Percentiles rank a stretch among this genome's conserved stretches.
Evolutionary conservation across 495 filamentous ascomycete genomes (phyloP).

Genomic region (Penicillium verhagenii): DNA sequence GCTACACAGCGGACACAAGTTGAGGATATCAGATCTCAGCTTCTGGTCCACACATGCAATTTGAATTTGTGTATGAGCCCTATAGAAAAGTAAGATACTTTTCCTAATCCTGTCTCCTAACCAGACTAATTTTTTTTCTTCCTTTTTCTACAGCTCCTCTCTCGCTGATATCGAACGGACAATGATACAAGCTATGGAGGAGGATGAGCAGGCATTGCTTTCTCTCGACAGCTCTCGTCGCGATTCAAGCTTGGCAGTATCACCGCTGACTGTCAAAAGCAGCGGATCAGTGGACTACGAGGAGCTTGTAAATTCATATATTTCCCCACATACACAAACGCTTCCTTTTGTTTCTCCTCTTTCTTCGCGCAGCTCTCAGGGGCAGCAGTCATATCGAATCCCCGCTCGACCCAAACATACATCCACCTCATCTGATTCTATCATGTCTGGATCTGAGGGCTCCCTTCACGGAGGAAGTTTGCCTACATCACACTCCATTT

Average conservation of each 20-base stretch:
- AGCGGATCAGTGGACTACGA: slow-evolving; percentile 2
- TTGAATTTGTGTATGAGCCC: slow-evolving; percentile 38
- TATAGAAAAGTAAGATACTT: slow-evolving; percentile 33
- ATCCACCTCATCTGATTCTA: slow-evolving; percentile 23
- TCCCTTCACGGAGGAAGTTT: slow-evolving; percentile 8
- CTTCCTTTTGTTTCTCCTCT: neutral
- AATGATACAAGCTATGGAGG: slow-evolving; percentile 26
- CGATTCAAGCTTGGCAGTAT: slow-evolving; percentile 8
- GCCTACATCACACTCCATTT: slow-evolving; percentile 4
- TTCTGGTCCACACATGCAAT: slow-evolving; percentile 37
- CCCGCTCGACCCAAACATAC: slow-evolving; percentile 1
- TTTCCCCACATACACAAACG: neutral
- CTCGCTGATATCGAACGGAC: slow-evolving; percentile 26
- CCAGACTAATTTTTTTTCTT: slow-evolving; percentile 1
- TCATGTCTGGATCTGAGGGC: slow-evolving; percentile 18
- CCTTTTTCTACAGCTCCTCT: slow-evolving; percentile 25
- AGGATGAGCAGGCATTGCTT: slow-evolving; percentile 16
- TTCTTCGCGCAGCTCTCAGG: neutral
- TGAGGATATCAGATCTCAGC: slow-evolving; percentile 34
- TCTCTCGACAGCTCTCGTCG: slow-evolving; percentile 3
- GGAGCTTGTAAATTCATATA: neutral
- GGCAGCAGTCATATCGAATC: neutral
- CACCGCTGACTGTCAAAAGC: slow-evolving; percentile 5
- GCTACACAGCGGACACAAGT: slow-evolving; percentile 32
- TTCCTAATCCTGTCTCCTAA: neutral